These are phyloP conservation scores for Strigomonas culicis DNA, from an alignment of 208 protist species.

Conservation along the genomic window DNA sequence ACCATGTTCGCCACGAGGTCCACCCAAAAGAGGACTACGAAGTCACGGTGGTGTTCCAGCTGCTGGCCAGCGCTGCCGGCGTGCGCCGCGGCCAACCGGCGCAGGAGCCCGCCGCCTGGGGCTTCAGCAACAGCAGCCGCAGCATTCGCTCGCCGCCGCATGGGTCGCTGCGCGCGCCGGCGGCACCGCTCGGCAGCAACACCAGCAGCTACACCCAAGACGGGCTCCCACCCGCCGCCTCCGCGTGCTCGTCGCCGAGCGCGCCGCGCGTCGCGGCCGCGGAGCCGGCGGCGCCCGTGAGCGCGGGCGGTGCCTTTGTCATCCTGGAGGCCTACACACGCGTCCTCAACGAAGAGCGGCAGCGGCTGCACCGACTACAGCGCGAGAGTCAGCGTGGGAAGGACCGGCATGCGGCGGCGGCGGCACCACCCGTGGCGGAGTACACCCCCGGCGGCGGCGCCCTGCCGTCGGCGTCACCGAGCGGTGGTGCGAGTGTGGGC, in stretches of 20 bases:
- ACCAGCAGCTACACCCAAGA: too few relatives aligned
- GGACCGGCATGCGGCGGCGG: background rate
- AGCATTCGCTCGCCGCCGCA: too few relatives aligned
- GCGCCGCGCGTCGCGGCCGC: background rate
- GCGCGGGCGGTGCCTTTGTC: background rate
- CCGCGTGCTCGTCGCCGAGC: background rate
- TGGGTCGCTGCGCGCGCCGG: too few relatives aligned
- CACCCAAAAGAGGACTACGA: too few relatives aligned
- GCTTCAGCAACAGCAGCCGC: too few relatives aligned
- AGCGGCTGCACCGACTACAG: background rate
- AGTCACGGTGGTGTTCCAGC: too few relatives aligned
- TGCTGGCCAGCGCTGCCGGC: too few relatives aligned
- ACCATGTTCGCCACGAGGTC: background rate
- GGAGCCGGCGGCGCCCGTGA: background rate
- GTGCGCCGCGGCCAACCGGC: too few relatives aligned
- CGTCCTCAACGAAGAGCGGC: background rate
- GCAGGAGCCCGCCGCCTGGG: too few relatives aligned
- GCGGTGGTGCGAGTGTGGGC: background rate
- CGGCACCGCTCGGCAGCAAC: too few relatives aligned
- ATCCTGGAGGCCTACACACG: background rate
- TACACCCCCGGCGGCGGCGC: background rate
- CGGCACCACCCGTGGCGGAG: background rate
- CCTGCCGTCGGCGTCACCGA: too few relatives aligned
- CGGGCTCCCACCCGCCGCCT: too few relatives aligned
- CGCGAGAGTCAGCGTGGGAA: background rate